Evolutionary conservation across 202 grass and related monocot species (phyloP).

Genomic region (Setaria viridis): DNA sequence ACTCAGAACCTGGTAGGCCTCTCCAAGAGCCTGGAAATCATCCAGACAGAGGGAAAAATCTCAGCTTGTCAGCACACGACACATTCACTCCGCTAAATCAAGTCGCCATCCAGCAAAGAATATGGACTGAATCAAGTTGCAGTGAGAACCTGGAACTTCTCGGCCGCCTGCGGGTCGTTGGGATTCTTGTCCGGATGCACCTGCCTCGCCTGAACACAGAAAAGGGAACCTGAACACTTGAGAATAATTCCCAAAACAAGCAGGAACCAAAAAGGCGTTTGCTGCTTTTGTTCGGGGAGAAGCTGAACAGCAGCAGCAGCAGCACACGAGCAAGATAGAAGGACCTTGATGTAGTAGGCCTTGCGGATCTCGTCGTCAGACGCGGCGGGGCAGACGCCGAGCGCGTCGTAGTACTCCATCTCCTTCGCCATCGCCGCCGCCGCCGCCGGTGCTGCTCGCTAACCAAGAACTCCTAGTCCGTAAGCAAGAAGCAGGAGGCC

Average conservation of each 20-base stretch:
- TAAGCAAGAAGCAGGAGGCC: constrained; percentile 17
- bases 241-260: neutral
- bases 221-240: neutral
- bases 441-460: constrained; percentile 1
- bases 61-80: constrained; percentile 25
- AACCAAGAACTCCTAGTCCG: constrained; percentile 33
- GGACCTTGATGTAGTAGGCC: constrained; percentile 94
- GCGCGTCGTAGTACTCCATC: constrained; percentile 94
- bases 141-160: constrained; percentile 77
- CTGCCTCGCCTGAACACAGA: constrained; percentile 74
- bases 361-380: constrained; percentile 95
- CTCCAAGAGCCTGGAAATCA: constrained; percentile 72
- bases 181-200: constrained; percentile 98
- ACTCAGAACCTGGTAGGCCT: constrained; percentile 95
- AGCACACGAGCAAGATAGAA: neutral
- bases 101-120: neutral
- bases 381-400: constrained; percentile 71
- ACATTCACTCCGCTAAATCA: neutral
- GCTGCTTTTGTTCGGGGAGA: neutral
- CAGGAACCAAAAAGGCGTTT: constrained; percentile 22
- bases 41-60: constrained; percentile 17
- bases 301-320: neutral
- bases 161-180: constrained; percentile 79
- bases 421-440: constrained; percentile 78
- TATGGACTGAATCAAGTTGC: neutral